Conservation (phyloP, 345 rosid genomes). For the Camelina sativa region DNA sequence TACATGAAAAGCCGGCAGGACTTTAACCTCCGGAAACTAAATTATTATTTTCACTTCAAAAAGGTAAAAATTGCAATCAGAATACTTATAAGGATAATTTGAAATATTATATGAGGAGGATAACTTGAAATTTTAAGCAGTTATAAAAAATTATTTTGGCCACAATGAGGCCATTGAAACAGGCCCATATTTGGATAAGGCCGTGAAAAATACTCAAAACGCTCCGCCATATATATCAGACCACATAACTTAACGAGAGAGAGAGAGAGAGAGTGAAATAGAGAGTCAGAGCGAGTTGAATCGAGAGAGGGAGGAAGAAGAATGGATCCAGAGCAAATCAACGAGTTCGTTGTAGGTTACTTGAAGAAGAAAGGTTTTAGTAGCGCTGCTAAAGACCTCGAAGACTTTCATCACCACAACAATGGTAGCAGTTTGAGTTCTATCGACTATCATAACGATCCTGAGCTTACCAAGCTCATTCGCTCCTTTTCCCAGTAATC, state of each 20-base stretch:
- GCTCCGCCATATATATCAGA: background rate
- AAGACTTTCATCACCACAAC: slow-evolving; percentile 66
- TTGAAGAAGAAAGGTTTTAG: slow-evolving; percentile 92
- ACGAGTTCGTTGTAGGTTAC: slow-evolving; percentile 66
- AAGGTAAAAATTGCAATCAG: too few species aligned
- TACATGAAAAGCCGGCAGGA: too few species aligned
- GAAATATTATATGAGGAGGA: too few species aligned
- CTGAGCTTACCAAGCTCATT: slow-evolving; percentile 72
- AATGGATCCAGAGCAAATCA: slow-evolving; percentile 66
- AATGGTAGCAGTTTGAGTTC: slow-evolving; percentile 44
- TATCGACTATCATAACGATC: slow-evolving; percentile 63
- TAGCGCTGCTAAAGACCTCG: slow-evolving; percentile 50
- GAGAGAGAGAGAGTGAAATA: background rate
- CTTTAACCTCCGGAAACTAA: too few species aligned
- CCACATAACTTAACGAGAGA: background rate
- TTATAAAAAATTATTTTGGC: background rate
- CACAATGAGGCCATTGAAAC: background rate
- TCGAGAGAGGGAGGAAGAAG: slow-evolving; percentile 27
- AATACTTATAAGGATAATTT: too few species aligned
- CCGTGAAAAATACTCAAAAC: background rate
- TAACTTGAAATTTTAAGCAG: too few species aligned
- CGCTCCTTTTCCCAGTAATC: slow-evolving; percentile 74
- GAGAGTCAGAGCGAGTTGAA: slow-evolving; percentile 26
- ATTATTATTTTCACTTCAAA: too few species aligned
- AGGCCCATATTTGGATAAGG: background rate